Conservation (phyloP, 495 filamentous ascomycete genomes). For the Podospora pseudopauciseta region DNA sequence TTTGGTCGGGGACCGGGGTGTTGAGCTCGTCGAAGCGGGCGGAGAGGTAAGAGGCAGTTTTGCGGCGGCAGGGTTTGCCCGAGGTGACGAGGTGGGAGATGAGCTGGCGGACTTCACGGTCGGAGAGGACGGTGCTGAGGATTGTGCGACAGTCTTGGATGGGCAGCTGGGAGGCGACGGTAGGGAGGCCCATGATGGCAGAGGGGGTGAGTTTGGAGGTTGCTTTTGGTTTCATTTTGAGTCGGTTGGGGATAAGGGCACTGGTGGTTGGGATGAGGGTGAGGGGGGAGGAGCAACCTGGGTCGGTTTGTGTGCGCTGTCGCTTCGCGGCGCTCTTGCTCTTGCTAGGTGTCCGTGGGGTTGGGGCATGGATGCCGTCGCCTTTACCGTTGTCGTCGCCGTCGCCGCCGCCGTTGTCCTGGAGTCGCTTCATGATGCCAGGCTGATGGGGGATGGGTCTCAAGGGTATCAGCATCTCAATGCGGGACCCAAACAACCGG, state of each 20-base stretch:
- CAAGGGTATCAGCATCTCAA: neutral
- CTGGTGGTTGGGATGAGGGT: neutral
- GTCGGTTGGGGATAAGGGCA: neutral
- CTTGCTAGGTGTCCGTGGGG: neutral
- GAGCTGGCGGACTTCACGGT: neutral
- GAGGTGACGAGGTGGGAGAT: constrained; percentile 1
- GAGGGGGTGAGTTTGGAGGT: neutral
- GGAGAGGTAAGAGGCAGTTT: neutral
- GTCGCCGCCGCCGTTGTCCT: neutral
- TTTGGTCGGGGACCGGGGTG: neutral
- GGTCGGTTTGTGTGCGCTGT: neutral
- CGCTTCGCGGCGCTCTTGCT: neutral
- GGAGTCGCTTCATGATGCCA: neutral
- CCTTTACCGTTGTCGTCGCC: neutral
- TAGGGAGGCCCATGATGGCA: constrained; percentile 1
- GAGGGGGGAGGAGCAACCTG: neutral
- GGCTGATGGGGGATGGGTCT: neutral
- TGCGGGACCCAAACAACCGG: neutral
- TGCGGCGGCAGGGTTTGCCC: neutral
- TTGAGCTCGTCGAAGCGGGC: constrained; percentile 1
- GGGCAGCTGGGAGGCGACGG: neutral
- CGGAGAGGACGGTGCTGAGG: constrained; percentile 5
- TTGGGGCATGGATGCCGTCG: neutral
- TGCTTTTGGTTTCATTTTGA: neutral
- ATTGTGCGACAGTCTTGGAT: neutral